phyloP scores from a whole-genome alignment of 2,329 filamentous ascomycete species.

The Fusarium miscanthi region DNA sequence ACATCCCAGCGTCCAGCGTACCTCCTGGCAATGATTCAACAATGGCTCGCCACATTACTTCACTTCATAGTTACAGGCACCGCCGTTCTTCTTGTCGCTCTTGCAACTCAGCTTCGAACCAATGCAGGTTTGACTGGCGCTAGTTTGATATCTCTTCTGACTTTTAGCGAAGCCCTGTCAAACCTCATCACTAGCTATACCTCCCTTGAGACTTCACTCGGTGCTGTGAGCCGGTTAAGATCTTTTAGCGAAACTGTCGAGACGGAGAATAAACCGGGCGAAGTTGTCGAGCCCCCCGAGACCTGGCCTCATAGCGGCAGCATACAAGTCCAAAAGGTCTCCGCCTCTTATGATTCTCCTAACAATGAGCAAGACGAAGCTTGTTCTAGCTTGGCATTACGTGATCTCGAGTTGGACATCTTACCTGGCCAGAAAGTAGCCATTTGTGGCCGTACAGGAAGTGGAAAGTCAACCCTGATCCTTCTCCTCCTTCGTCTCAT shows the following conservation, averaged over 20 bases:
- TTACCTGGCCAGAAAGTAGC: conserved; percentile 49
- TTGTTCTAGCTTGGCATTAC: conserved; percentile 39
- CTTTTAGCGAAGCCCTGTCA: conserved; percentile 43
- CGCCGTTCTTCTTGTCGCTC: conserved; percentile 57
- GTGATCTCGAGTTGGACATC: conserved; percentile 46
- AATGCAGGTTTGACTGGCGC: conserved; percentile 54
- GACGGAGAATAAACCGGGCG: conserved; percentile 37
- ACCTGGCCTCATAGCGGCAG: conserved; percentile 49
- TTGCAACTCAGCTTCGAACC: conserved; percentile 57
- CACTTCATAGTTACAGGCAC: conserved; percentile 61
- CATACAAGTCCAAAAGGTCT: conserved; percentile 48
- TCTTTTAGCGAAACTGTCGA: conserved; percentile 42
- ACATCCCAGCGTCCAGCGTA: conserved; percentile 68
- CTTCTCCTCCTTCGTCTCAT: conserved; percentile 55
- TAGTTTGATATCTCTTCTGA: conserved; percentile 53
- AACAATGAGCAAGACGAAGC: not conserved
- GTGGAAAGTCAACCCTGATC: conserved; percentile 59
- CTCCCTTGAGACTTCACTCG: conserved; percentile 38
- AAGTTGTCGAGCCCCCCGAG: conserved; percentile 29
- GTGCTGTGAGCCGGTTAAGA: conserved; percentile 37
- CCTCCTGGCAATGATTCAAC: conserved; percentile 66
- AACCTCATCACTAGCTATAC: conserved; percentile 39
- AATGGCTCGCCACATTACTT: conserved; percentile 65
- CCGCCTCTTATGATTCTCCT: conserved; percentile 48
- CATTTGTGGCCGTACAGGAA: conserved; percentile 53